phyloP scores from a whole-genome alignment of 2,329 filamentous ascomycete genomes.

The Aschersonia sp. region DNA sequence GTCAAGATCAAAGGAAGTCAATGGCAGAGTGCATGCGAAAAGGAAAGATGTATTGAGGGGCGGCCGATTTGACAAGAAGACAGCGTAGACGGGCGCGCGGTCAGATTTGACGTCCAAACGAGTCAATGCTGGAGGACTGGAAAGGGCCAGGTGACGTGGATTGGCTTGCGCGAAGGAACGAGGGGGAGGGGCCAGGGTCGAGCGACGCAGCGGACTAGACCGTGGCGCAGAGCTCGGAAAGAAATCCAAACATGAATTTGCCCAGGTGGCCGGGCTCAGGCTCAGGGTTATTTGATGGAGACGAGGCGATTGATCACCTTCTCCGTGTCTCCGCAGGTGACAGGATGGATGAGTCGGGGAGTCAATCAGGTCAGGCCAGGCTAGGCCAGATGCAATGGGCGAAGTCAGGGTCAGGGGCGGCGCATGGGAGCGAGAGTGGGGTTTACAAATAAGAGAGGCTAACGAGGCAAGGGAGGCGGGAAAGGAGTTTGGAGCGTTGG shows the following conservation, averaged over 20 bases:
- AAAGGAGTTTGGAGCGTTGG: not conserved
- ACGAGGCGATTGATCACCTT: not conserved
- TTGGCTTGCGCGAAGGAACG: not conserved
- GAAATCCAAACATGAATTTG: too few relatives aligned
- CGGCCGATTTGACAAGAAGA: not conserved
- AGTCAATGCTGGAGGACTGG: not conserved
- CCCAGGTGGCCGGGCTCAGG: not conserved
- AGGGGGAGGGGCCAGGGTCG: not conserved
- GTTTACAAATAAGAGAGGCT: not conserved
- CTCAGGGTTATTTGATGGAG: not conserved
- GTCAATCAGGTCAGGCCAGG: not conserved
- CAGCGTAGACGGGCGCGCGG: not conserved
- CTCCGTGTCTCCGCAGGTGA: not conserved
- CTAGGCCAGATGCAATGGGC: not conserved
- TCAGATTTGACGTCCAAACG: not conserved
- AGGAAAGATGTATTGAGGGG: not conserved
- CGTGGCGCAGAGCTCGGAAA: not conserved
- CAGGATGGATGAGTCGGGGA: not conserved
- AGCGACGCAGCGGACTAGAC: not conserved
- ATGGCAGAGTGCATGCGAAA: conserved; percentile 2
- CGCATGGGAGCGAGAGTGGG: not conserved
- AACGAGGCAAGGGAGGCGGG: not conserved
- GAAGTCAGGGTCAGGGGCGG: not conserved
- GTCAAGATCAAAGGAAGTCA: too few relatives aligned
- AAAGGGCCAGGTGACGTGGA: not conserved